Conservation (phyloP, 2,329 filamentous ascomycete species). For the Blastomyces parvus region DNA sequence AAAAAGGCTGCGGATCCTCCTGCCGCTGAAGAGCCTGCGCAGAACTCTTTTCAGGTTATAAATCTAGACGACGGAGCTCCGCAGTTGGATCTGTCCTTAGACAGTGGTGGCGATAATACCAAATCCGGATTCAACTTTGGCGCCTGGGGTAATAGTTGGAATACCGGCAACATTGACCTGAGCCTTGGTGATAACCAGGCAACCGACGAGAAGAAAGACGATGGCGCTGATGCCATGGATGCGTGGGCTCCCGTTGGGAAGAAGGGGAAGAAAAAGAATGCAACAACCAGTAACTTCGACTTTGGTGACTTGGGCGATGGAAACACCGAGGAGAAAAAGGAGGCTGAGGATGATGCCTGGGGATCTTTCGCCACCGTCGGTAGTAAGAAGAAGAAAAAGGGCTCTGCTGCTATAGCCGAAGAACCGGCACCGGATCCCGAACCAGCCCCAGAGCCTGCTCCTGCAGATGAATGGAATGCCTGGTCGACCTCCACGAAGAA, state of each 20-base stretch:
- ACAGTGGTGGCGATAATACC: conserved; percentile 35
- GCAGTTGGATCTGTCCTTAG: conserved; percentile 49
- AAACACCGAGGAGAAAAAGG: conserved; percentile 33
- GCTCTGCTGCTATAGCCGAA: conserved; percentile 31
- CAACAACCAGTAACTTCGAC: conserved; percentile 29
- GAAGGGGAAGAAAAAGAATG: conserved; percentile 30
- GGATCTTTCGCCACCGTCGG: conserved; percentile 25
- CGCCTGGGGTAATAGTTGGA: conserved; percentile 53
- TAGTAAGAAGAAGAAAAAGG: conserved; percentile 40
- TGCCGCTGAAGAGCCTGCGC: conserved; percentile 28
- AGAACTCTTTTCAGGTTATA: conserved; percentile 57
- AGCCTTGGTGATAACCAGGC: conserved; percentile 27
- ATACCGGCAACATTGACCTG: conserved; percentile 40
- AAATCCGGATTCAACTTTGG: conserved; percentile 41
- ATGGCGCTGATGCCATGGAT: conserved; percentile 23
- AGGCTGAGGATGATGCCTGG: conserved; percentile 29
- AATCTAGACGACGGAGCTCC: conserved; percentile 54
- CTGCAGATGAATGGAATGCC: conserved; percentile 13
- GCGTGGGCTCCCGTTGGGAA: conserved; percentile 33
- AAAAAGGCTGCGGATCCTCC: conserved; percentile 25
- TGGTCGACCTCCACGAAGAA: conserved; percentile 29
- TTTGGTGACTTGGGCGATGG: conserved; percentile 38
- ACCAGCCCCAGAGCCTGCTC: conserved; percentile 9
- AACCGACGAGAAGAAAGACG: conserved; percentile 22
- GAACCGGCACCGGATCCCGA: conserved; percentile 21